Percentiles rank a stretch among this genome's conserved stretches.
Evolutionary conservation across 2,329 filamentous ascomycete genomes (phyloP).

Genomic region (Fusarium chlamydosporum): DNA sequence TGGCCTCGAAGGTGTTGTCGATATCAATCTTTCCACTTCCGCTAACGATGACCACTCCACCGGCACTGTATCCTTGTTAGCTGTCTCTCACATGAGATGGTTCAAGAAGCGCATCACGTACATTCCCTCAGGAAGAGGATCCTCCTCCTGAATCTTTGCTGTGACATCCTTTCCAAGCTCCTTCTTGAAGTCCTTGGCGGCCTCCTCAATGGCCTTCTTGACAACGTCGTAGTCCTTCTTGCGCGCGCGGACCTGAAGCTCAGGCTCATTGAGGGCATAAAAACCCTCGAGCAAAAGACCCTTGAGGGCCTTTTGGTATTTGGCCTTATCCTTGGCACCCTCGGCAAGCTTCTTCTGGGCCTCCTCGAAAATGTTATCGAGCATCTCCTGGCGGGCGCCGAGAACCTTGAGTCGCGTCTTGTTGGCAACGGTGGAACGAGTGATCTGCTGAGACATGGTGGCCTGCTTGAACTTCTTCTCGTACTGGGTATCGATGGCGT

Average conservation of each 20-base stretch:
- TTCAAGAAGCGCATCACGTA: constrained; percentile 67
- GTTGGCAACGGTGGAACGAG: constrained; percentile 94
- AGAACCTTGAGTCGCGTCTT: constrained; percentile 94
- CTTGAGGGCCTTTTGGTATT: constrained; percentile 83
- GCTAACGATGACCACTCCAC: constrained; percentile 85
- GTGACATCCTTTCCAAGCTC: constrained; percentile 77
- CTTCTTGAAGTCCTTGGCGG: constrained; percentile 86
- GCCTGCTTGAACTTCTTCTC: constrained; percentile 99
- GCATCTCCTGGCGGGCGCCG: constrained; percentile 86
- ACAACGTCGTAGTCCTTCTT: constrained; percentile 83
- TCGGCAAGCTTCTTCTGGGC: constrained; percentile 78
- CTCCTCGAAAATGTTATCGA: constrained; percentile 89
- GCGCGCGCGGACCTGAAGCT: constrained; percentile 80
- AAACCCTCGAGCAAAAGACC: constrained; percentile 89
- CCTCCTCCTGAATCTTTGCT: constrained; percentile 81
- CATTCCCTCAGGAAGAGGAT: constrained; percentile 85
- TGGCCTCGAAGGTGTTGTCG: constrained; percentile 97
- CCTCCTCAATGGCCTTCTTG: constrained; percentile 83
- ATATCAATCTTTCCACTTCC: constrained; percentile 95
- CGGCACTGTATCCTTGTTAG: constrained; percentile 71
- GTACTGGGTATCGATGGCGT: constrained; percentile 91
- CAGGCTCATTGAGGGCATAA: constrained; percentile 87
- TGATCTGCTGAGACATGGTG: constrained; percentile 98
- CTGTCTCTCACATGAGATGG: not conserved
- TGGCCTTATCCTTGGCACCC: constrained; percentile 75